Evolutionary conservation across 495 filamentous ascomycete genomes (phyloP).

Genomic region (Aspergillus indologenus): DNA sequence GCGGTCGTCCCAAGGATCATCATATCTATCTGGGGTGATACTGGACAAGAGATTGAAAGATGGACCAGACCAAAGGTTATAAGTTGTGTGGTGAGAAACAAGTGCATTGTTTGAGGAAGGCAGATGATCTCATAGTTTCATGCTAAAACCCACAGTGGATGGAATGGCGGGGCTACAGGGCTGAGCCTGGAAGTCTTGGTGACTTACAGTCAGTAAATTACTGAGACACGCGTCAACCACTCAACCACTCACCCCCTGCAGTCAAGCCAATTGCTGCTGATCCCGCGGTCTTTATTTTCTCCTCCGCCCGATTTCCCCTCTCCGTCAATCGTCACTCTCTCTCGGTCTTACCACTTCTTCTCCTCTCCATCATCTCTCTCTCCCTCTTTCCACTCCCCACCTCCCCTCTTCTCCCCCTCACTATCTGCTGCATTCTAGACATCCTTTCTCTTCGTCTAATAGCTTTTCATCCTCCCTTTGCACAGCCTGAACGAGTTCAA

Average conservation of each 20-base stretch:
- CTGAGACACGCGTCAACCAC: too few species aligned
- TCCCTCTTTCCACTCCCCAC: conserved; percentile 2
- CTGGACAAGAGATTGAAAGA: too few species aligned
- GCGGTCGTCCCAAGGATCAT: too few species aligned
- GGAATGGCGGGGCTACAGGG: conserved; percentile 21
- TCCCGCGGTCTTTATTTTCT: neutral
- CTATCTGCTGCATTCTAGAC: neutral
- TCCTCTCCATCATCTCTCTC: neutral
- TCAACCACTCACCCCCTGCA: too few species aligned
- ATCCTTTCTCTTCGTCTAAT: conserved; percentile 5
- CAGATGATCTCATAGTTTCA: neutral
- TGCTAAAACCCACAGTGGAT: conserved; percentile 2
- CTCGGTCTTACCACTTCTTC: neutral
- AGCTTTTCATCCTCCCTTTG: neutral
- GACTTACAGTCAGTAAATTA: too few species aligned
- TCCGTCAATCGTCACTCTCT: neutral
- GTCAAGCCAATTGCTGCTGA: neutral
- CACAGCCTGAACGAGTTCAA: neutral
- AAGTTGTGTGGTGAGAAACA: too few species aligned
- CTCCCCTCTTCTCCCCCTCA: conserved; percentile 3
- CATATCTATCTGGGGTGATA: too few species aligned
- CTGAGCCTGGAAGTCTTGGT: conserved; percentile 18
- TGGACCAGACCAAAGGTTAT: too few species aligned
- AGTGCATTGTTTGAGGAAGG: too few species aligned
- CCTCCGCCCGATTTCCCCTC: neutral